These are phyloP conservation scores for Gautieria morchelliformis DNA, from an alignment of 768 basidiomycete genomes.

Conservation along the genomic window DNA sequence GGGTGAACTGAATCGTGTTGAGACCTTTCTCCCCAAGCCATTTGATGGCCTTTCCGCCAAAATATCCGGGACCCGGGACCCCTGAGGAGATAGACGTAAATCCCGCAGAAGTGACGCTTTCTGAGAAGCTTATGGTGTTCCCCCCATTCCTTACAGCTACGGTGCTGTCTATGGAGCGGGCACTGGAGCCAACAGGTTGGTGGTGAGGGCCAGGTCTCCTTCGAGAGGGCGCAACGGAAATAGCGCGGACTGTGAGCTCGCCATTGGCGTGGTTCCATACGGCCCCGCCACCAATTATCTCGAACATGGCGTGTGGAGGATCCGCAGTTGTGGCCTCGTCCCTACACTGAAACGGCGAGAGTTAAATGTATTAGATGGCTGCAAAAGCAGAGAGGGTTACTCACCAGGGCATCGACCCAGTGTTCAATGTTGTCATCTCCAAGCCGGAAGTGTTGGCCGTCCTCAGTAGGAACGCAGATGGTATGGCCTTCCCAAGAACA, in stretches of 20 bases:
- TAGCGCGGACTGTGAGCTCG: not conserved
- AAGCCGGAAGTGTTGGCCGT: not conserved
- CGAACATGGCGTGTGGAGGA: not conserved
- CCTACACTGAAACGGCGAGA: not conserved
- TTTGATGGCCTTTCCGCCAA: not conserved
- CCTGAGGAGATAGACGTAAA: not conserved
- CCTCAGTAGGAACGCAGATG: not conserved
- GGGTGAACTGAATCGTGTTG: not conserved
- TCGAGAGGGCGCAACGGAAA: not conserved
- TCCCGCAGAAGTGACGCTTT: too few relatives aligned
- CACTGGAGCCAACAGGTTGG: too few relatives aligned
- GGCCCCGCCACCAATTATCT: not conserved
- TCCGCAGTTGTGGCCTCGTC: not conserved
- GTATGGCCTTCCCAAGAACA: not conserved
- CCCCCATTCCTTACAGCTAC: too few relatives aligned
- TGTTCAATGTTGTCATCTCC: not conserved
- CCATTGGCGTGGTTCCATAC: not conserved
- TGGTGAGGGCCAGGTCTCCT: too few relatives aligned
- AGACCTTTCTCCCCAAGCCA: not conserved
- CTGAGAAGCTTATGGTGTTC: too few relatives aligned
- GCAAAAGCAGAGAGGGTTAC: too few relatives aligned
- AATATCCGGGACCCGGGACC: not conserved
- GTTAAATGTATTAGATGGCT: too few relatives aligned
- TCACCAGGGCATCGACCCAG: not conserved
- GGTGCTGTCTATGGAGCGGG: too few relatives aligned